Conservation (phyloP, 768 basidiomycete species). For the Ramaria sp. region DNA sequence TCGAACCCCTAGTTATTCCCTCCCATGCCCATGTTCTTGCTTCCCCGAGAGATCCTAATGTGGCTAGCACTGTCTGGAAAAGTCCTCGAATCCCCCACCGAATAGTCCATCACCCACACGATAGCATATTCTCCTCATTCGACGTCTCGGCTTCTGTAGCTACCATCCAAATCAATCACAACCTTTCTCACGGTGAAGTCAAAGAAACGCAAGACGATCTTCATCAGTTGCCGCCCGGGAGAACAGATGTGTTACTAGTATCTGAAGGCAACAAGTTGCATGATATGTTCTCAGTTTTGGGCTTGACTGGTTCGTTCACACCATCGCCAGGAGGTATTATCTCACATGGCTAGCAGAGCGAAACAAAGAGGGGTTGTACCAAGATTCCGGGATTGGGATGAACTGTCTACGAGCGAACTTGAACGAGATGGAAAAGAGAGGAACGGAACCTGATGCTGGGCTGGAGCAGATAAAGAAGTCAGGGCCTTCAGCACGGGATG, state of each 20-base stretch:
- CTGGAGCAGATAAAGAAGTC: not conserved
- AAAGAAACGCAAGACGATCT: not conserved
- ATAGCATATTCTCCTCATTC: conserved; percentile 10
- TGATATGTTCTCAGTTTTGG: conserved; percentile 11
- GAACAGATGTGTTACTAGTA: not conserved
- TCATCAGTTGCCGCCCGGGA: not conserved
- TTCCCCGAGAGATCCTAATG: not conserved
- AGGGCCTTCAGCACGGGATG: not conserved
- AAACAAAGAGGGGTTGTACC: not conserved
- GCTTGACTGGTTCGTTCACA: conserved; percentile 8
- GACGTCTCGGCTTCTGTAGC: conserved; percentile 8
- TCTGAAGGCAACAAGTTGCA: conserved; percentile 9
- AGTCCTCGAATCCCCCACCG: not conserved
- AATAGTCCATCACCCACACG: conserved; percentile 6
- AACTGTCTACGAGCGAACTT: not conserved
- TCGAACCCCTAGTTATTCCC: no score
- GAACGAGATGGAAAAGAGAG: not conserved
- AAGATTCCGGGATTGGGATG: not conserved
- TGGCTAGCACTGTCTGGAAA: not conserved
- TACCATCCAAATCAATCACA: not conserved
- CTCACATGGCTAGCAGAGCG: not conserved
- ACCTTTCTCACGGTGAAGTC: not conserved
- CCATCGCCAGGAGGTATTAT: not conserved
- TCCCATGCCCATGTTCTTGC: not conserved
- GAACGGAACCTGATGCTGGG: not conserved